Conservation (phyloP, 2,329 filamentous ascomycete species). For the Berkeleyomyces rouxiae region DNA sequence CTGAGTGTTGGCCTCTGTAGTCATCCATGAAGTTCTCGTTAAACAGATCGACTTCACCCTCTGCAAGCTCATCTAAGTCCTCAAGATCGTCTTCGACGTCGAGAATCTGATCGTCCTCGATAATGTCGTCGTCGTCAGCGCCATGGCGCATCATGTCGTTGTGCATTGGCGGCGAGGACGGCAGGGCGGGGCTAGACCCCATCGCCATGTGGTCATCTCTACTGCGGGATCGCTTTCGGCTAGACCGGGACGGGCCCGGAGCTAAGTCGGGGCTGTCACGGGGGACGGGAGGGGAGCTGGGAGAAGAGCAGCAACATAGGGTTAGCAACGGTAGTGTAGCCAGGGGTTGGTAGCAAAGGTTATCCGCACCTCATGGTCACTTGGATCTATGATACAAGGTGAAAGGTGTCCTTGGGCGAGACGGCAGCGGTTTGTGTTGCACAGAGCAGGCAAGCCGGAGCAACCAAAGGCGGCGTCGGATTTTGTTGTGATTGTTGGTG, state of each 20-base stretch:
- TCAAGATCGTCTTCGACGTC: conserved; percentile 44
- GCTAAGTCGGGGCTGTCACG: conserved; percentile 20
- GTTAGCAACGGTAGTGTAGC: not conserved
- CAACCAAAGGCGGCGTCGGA: not conserved
- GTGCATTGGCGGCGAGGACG: conserved; percentile 45
- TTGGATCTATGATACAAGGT: not conserved
- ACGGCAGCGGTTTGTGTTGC: not conserved
- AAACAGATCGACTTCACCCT: conserved; percentile 67
- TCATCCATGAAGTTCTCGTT: conserved; percentile 57
- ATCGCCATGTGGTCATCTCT: conserved; percentile 36
- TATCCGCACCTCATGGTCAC: not conserved
- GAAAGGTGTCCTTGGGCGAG: not conserved
- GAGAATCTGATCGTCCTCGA: conserved; percentile 49
- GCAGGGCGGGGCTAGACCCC: conserved; percentile 43
- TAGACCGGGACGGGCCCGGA: conserved; percentile 28
- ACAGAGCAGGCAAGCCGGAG: not conserved
- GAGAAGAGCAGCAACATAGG: not conserved
- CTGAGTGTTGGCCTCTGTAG: conserved; percentile 43
- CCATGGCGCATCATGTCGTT: conserved; percentile 49
- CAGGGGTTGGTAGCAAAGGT: not conserved
- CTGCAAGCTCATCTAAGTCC: conserved; percentile 65
- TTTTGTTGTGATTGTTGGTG: not conserved
- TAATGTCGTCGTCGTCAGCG: conserved; percentile 51
- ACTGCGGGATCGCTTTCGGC: conserved; percentile 38
- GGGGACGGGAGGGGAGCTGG: conserved; percentile 47